Evolutionary conservation across 2,329 filamentous ascomycete species (phyloP), one percentile per base, ranked within the genome.

Genomic region (Leptographium procerum): DNA sequence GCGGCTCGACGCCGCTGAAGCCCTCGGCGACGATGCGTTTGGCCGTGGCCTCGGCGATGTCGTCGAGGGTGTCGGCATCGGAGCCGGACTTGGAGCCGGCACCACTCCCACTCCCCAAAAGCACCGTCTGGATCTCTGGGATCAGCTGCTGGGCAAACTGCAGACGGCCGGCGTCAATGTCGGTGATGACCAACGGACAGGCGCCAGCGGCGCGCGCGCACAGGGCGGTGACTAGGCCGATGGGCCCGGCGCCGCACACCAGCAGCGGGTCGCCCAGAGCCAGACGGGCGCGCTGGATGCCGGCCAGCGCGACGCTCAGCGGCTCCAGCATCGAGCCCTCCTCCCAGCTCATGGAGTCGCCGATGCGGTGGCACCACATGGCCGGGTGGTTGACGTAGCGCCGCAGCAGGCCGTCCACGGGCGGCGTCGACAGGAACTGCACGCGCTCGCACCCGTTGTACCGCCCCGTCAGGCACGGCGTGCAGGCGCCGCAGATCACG

Each of bases 351-450:
- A 97, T 91, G n/a, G 54, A 8, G 55, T 58, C 57, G 53, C 89
- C 89, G 65, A 97, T 94, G 79, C 95, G 95, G 78, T 96, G 90
- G 75, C 92, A 96, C 91, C 91, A 96, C 55, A 87, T 79, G 24
- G 91, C 91, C 3, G 90, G 91, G 76, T 96, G 92, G 76, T 92
- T 95, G 75, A 96, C 88, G 71, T 96, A 96, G 71, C 92, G 84
- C 65, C 92, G 84, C 66, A 97, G 79, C 62, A 97, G 81, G 40
- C 92, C 94, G 10, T 88, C 82, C 33, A 95, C 85, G 14, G 94
- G 92, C 10, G 94, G 92, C 4, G 94, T 97, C 55, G 89, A 95
- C 56, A 95, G 80, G 77, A 97, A 97, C 57, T 81, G 76, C 64
- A 96, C 90, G 56, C 78, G 80, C 67, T 91, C 88, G 76, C 92